Base-by-base conservation (phyloP, 768 basidiomycete species). In the Pholiota molesta region DNA sequence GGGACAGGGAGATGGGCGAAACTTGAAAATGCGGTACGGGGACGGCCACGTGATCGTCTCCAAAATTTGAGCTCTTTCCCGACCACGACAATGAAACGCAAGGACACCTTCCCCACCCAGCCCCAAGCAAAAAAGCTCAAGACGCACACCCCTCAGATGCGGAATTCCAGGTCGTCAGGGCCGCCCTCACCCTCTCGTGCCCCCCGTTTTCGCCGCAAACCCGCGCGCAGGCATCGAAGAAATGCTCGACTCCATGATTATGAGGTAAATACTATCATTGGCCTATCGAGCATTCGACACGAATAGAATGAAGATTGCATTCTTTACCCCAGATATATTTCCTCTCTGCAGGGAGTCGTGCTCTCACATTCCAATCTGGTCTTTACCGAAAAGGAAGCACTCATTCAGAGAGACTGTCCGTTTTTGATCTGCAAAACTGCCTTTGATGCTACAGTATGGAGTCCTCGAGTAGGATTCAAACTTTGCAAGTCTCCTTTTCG, bases 171-270 rank as follows among this genome's bases (percentile, higher is more conserved):
- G 71, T 86, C 56, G 75, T 93, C 70, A 79, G 79, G 54, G 83
- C 92, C n/a, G 82, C 85, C 31, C 78, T 95, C 58, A 77, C 83
- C 26, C 78, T 97, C 44, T 88, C 10, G 82, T 97, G 16, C 85
- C 95, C 29, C 95, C 95, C 1, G 81, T 90, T 45, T 97, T 94
- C 72, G 84, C 92, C 16, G 81, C 78, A 45, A 85, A 91, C 74
- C 84, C 89, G n/a, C 78, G 83, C 10, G 78, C 74, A 42, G 96
- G 96, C 7, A 92, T 86, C 17, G 86, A 90, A 70, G 94, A 98
- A 75, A 88, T 95, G 85, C 78, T 98, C 17, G 95, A 98, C 74
- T 92, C 92, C 8, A 91, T 97, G 91, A 77, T 97, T 14, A 97
- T 98, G 96, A 87, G 92, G 96, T 95, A 70, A 67, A 84, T 76